Percentiles rank a stretch among this genome's conserved stretches.
Conservation (phyloP, 495 filamentous ascomycete species). For the Choiromyces venosus region DNA sequence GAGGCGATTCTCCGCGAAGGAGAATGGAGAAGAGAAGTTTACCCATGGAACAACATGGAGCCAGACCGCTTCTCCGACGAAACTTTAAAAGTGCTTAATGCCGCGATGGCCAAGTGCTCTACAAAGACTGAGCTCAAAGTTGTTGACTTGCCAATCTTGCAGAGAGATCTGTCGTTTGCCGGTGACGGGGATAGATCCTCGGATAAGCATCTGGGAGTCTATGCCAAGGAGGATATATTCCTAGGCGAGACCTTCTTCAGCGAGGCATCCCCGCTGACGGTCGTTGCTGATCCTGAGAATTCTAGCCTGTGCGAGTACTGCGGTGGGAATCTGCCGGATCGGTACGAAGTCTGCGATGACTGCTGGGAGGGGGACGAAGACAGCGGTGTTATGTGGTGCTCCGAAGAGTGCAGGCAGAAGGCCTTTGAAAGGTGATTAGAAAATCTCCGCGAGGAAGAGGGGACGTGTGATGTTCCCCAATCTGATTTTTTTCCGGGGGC, state of each 20-base stretch:
- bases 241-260: slow-evolving; percentile 70
- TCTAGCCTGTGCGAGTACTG: slow-evolving; percentile 42
- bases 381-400: slow-evolving; percentile 64
- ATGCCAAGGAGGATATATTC: slow-evolving; percentile 73
- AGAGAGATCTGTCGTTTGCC: slow-evolving; percentile 45
- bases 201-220: slow-evolving; percentile 73
- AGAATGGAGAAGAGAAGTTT: slow-evolving; percentile 74
- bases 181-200: slow-evolving; percentile 19
- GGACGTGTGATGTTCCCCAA: not conserved
- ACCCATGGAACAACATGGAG: slow-evolving; percentile 89
- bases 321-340: slow-evolving; percentile 41
- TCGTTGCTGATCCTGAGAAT: slow-evolving; percentile 43
- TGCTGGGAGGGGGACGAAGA: slow-evolving; percentile 39
- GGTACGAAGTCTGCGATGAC: slow-evolving; percentile 53
- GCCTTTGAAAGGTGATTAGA: slow-evolving; percentile 52
- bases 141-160: slow-evolving; percentile 63
- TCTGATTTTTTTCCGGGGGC: slow-evolving; percentile 12
- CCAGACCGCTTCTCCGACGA: slow-evolving; percentile 71
- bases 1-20: slow-evolving; percentile 47
- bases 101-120: slow-evolving; percentile 61
- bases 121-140: slow-evolving; percentile 62
- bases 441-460: not conserved
- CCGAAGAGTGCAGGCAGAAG: slow-evolving; percentile 59
- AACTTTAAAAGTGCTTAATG: slow-evolving; percentile 63
- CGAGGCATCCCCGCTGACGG: slow-evolving; percentile 75